phyloP scores from a whole-genome alignment of 2,329 filamentous ascomycete genomes.

The Ophiostoma ulmi region DNA sequence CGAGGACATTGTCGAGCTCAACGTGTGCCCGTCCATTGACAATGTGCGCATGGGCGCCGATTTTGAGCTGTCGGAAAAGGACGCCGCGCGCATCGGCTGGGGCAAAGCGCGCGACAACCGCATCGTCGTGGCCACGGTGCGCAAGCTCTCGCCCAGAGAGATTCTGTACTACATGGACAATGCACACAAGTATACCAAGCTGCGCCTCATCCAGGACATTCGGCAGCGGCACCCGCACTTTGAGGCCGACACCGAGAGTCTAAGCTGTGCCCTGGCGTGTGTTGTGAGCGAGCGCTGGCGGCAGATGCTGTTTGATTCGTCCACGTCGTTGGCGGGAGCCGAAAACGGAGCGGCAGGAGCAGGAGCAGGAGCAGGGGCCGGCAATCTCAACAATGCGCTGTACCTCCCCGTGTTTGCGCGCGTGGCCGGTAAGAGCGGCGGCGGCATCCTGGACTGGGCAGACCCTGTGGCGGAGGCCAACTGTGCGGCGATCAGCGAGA shows the following conservation, averaged over 20 bases:
- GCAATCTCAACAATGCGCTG: not conserved
- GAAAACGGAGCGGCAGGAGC: too few relatives aligned
- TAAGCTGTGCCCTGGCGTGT: slow-evolving; percentile 30
- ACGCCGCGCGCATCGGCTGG: slow-evolving; percentile 32
- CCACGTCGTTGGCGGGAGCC: not conserved
- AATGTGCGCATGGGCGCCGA: slow-evolving; percentile 34
- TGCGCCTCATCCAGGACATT: slow-evolving; percentile 42
- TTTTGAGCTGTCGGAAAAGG: slow-evolving; percentile 27
- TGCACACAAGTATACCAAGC: slow-evolving; percentile 43
- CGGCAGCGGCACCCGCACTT: slow-evolving; percentile 41
- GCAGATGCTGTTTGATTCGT: slow-evolving; percentile 20
- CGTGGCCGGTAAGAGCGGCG: slow-evolving; percentile 27
- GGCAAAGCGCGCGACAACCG: slow-evolving; percentile 31
- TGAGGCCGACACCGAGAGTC: slow-evolving; percentile 43
- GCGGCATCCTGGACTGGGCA: slow-evolving; percentile 42
- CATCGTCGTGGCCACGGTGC: slow-evolving; percentile 36
- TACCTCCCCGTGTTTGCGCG: slow-evolving; percentile 26
- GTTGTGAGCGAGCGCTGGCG: slow-evolving; percentile 28
- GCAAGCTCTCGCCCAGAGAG: slow-evolving; percentile 47
- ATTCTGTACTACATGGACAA: slow-evolving; percentile 48
- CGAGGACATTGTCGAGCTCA: slow-evolving; percentile 41
- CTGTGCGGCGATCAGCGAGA: slow-evolving; percentile 26
- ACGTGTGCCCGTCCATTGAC: slow-evolving; percentile 45
- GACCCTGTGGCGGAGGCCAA: slow-evolving; percentile 36
- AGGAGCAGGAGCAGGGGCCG: not conserved